These are phyloP conservation scores for Penicillium egyptiacum DNA, from an alignment of 495 filamentous ascomycete genomes.

Conservation along the genomic window DNA sequence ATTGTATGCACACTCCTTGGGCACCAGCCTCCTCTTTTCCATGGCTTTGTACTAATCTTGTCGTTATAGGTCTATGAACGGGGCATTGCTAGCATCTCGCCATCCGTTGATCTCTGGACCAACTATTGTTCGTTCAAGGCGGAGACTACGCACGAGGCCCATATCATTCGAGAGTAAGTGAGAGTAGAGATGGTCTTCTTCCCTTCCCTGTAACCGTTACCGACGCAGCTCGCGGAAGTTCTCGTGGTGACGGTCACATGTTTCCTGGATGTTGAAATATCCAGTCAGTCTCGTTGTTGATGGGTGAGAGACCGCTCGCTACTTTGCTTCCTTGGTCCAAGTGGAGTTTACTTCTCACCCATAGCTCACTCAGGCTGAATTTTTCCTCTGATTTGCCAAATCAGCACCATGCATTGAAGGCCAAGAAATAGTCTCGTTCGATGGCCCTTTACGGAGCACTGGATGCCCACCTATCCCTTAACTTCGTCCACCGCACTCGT, in stretches of 20 bases:
- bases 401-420: constrained; percentile 32
- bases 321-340: constrained; percentile 41
- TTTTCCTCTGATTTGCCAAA: constrained; percentile 37
- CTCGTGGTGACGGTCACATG: constrained; percentile 35
- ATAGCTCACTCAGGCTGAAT: constrained; percentile 55
- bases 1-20: constrained; percentile 60
- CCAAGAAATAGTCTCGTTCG: constrained; percentile 31
- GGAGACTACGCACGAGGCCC: constrained; percentile 90
- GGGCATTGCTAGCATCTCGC: constrained; percentile 88
- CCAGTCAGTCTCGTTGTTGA: constrained; percentile 41
- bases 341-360: constrained; percentile 57
- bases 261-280: constrained; percentile 28
- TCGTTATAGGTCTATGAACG: constrained; percentile 80
- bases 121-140: constrained; percentile 98
- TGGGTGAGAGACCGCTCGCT: constrained; percentile 56
- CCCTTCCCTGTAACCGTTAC: constrained; percentile 48
- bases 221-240: constrained; percentile 41
- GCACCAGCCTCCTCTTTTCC: neutral
- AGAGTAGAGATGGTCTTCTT: constrained; percentile 64
- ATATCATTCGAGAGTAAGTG: constrained; percentile 99
- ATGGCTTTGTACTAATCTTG: constrained; percentile 22
- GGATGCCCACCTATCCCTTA: constrained; percentile 30
- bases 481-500: constrained; percentile 33
- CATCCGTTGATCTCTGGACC: constrained; percentile 93
- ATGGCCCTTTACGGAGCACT: constrained; percentile 37